Conservation (phyloP, 495 filamentous ascomycete species). For the Neurospora sublineolata region DNA sequence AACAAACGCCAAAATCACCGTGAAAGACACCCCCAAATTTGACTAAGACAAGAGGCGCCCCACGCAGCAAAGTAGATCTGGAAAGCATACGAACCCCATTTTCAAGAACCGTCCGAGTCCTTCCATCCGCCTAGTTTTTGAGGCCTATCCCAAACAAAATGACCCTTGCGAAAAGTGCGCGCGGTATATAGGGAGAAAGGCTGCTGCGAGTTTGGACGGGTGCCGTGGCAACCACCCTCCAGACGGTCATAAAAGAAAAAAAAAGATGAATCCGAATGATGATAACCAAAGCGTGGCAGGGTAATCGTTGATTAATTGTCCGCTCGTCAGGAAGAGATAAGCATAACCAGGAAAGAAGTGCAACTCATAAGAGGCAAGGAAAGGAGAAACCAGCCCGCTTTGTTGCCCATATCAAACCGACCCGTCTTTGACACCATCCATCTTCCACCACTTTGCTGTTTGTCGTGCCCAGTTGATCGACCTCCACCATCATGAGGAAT, state of each 20-base stretch:
- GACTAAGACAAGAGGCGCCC: neutral
- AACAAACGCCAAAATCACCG: neutral
- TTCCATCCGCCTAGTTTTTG: neutral
- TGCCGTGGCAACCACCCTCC: neutral
- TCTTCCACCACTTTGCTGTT: neutral
- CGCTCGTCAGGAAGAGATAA: neutral
- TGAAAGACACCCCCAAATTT: neutral
- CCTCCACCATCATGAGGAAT: neutral
- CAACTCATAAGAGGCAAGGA: neutral
- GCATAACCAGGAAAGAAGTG: neutral
- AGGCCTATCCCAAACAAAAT: neutral
- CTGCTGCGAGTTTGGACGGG: neutral
- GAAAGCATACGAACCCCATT: neutral
- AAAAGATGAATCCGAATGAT: neutral
- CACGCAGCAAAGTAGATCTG: neutral
- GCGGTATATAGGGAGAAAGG: neutral
- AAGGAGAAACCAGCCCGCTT: neutral
- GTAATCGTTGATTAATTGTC: neutral
- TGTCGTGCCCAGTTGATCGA: neutral
- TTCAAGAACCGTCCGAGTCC: neutral
- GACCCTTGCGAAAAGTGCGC: neutral
- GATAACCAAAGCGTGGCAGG: neutral
- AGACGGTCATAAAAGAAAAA: neutral
- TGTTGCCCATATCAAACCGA: neutral
- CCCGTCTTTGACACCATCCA: neutral